These are phyloP conservation scores for Aspergillus terreus DNA, from an alignment of 2,329 filamentous ascomycete species.

Conservation along the genomic window DNA sequence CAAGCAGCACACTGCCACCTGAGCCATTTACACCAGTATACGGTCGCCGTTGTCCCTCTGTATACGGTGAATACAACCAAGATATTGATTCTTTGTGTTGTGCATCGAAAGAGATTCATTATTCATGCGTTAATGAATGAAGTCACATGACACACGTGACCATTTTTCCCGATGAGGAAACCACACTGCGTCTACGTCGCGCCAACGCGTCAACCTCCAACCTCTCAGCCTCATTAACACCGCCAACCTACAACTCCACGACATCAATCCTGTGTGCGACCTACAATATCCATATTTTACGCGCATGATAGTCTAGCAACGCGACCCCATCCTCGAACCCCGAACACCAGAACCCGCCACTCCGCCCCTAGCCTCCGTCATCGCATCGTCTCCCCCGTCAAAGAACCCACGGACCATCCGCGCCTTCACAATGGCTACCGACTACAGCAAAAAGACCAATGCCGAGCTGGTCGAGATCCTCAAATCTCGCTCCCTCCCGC, in stretches of 20 bases:
- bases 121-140: background rate
- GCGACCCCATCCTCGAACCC: background rate
- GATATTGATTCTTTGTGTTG: too few relatives aligned
- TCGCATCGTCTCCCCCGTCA: background rate
- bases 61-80: too few relatives aligned
- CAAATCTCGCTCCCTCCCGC: conserved; percentile 45
- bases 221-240: background rate
- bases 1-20: too few relatives aligned
- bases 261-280: background rate
- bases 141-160: conserved; percentile 2
- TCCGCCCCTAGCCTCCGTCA: background rate
- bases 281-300: background rate
- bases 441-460: conserved; percentile 50
- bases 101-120: too few relatives aligned
- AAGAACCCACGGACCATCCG: conserved; percentile 2
- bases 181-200: background rate
- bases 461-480: conserved; percentile 48
- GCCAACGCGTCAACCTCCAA: background rate
- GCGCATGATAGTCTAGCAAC: background rate
- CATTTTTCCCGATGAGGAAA: background rate
- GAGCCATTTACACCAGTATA: too few relatives aligned
- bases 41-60: too few relatives aligned
- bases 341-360: background rate
- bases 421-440: conserved; percentile 33
- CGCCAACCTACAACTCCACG: background rate